Evolutionary conservation across 2,329 filamentous ascomycete genomes (phyloP).

Genomic region (Monilinia fructigena): DNA sequence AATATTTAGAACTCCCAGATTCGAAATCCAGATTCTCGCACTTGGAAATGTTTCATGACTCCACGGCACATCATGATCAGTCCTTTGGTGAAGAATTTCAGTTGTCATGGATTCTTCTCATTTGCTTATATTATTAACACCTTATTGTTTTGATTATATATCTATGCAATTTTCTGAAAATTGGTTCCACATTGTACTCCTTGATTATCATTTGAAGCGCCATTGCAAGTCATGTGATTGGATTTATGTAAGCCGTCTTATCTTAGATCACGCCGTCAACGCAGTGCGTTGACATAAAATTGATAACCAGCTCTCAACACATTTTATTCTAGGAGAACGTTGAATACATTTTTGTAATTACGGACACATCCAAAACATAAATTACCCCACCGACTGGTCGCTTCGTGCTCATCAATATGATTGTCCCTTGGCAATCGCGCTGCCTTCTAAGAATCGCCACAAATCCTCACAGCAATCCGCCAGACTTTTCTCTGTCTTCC

Average conservation of each 20-base stretch:
- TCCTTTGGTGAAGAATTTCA: not conserved
- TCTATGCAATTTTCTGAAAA: not conserved
- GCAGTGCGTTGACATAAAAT: not conserved
- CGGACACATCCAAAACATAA: constrained; percentile 1
- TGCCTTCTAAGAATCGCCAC: constrained; percentile 32
- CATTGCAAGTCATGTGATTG: not conserved
- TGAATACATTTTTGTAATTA: constrained; percentile 3
- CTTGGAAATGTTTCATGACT: not conserved
- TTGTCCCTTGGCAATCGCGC: constrained; percentile 6
- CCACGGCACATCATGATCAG: not conserved
- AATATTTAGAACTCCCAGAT: not conserved
- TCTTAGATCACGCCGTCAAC: constrained; percentile 7
- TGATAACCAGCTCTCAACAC: not conserved
- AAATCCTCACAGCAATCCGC: constrained; percentile 33
- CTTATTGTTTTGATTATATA: not conserved
- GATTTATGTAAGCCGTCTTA: constrained; percentile 16
- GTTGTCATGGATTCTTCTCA: too few species aligned
- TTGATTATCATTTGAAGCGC: not conserved
- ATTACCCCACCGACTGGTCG: not conserved
- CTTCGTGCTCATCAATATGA: not conserved
- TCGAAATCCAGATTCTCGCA: not conserved
- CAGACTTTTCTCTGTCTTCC: constrained; percentile 40
- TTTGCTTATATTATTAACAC: too few species aligned
- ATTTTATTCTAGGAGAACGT: not conserved
- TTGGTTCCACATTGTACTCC: not conserved